phyloP scores from a whole-genome alignment of 2,329 filamentous ascomycete genomes.

The Phoma sp. region DNA sequence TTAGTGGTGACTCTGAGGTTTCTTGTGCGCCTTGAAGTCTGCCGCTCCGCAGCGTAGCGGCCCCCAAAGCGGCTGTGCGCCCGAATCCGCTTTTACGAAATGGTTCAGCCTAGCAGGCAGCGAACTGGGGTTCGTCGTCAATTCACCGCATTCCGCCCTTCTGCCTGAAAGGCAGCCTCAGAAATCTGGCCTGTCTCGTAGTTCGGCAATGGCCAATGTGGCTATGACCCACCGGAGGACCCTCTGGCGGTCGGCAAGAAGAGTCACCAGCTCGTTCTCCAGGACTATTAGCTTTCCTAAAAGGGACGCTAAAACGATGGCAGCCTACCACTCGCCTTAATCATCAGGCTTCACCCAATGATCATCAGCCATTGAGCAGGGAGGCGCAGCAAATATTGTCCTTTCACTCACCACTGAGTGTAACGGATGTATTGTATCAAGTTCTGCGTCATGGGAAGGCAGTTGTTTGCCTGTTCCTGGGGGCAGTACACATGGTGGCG shows the following conservation, averaged over 20 bases:
- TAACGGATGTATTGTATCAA: conserved; percentile 23
- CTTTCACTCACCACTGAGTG: conserved; percentile 22
- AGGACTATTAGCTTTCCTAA: conserved; percentile 24
- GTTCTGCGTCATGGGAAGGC: conserved; percentile 41
- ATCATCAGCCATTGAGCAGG: conserved; percentile 11
- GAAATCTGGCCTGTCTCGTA: conserved; percentile 30
- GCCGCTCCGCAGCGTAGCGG: conserved; percentile 27
- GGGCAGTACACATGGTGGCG: conserved; percentile 29
- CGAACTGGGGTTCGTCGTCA: conserved; percentile 35
- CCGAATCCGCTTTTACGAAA: conserved; percentile 23
- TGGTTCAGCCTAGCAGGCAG: conserved; percentile 36
- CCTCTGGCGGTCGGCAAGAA: conserved; percentile 32
- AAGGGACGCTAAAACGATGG: conserved; percentile 35
- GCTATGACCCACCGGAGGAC: conserved; percentile 31
- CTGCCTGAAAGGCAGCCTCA: conserved; percentile 33
- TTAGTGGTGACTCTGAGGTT: conserved; percentile 14
- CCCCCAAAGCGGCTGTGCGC: conserved; percentile 37
- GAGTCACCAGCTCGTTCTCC: conserved; percentile 34
- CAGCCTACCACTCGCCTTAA: conserved; percentile 39
- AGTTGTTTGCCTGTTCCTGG: conserved; percentile 35
- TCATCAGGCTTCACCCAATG: conserved; percentile 32
- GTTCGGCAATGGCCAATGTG: conserved; percentile 25
- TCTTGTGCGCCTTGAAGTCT: conserved; percentile 36
- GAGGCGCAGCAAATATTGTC: conserved; percentile 33
- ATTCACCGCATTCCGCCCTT: conserved; percentile 23